phyloP scores from a whole-genome alignment of 2,329 filamentous ascomycete species.

The Claviceps sp. region DNA sequence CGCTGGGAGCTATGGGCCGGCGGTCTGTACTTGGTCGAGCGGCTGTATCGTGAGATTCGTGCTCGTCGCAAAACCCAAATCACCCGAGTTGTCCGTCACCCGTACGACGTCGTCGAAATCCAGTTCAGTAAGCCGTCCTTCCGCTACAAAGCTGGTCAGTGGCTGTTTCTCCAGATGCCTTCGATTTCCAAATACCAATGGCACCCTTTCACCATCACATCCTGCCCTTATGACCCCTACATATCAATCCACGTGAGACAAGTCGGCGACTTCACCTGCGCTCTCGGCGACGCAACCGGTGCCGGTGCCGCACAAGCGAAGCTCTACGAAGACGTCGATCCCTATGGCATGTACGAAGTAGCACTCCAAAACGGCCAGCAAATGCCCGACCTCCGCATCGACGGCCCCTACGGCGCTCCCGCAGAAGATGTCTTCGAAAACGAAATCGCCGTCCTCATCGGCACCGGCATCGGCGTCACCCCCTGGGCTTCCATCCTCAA shows the following conservation, averaged over 20 bases:
- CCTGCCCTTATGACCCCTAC: conserved; percentile 90
- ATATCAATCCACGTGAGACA: conserved; percentile 90
- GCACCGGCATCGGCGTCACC: conserved; percentile 77
- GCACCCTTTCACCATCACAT: conserved; percentile 99
- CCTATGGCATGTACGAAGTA: conserved; percentile 95
- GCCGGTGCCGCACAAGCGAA: conserved; percentile 78
- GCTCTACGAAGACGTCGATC: conserved; percentile 81
- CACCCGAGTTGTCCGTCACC: conserved; percentile 86
- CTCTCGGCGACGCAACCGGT: conserved; percentile 91
- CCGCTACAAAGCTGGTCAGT: conserved; percentile 96
- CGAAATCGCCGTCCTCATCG: conserved; percentile 74
- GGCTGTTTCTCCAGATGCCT: conserved; percentile 91
- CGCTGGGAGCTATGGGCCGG: conserved; percentile 88
- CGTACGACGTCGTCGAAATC: conserved; percentile 93
- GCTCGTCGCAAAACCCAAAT: conserved; percentile 76
- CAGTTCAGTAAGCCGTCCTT: conserved; percentile 95
- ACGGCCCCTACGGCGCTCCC: conserved; percentile 91
- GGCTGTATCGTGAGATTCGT: conserved; percentile 82
- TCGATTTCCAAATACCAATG: conserved; percentile 82
- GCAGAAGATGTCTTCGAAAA: conserved; percentile 96
- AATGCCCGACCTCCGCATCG: conserved; percentile 82
- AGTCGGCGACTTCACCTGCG: conserved; percentile 88
- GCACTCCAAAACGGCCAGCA: conserved; percentile 83
- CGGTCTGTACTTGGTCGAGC: conserved; percentile 72
- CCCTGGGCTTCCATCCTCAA: conserved; percentile 83